A percentile compares a stretch with the other conserved stretches of the same genome.
Conservation (phyloP, 2,329 filamentous ascomycete genomes). For the Alternaria sp. region DNA sequence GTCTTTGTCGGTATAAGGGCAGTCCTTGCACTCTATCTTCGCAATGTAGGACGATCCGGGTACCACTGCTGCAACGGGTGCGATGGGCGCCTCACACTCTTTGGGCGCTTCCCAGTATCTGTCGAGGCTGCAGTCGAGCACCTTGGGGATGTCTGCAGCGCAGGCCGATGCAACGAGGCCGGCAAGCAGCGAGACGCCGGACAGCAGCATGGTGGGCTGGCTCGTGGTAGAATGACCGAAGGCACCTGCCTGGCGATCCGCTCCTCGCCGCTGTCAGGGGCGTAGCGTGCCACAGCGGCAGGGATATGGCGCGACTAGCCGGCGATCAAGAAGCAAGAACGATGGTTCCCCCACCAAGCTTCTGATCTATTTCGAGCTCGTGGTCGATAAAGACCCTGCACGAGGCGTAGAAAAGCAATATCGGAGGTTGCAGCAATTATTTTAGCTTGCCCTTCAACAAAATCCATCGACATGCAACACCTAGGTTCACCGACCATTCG, state of each 20-base stretch:
- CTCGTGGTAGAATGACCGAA: slow-evolving; percentile 15
- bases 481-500: too few species aligned
- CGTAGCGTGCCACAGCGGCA: slow-evolving; percentile 13
- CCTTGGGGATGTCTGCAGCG: slow-evolving; percentile 17
- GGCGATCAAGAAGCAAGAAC: slow-evolving; percentile 1
- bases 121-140: slow-evolving; percentile 26
- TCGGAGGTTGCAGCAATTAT: too few species aligned
- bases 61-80: slow-evolving; percentile 32
- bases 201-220: slow-evolving; percentile 17
- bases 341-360: neutral
- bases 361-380: neutral
- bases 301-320: slow-evolving; percentile 3
- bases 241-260: slow-evolving; percentile 17
- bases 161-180: slow-evolving; percentile 13
- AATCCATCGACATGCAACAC: too few species aligned
- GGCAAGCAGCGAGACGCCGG: slow-evolving; percentile 16
- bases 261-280: slow-evolving; percentile 24
- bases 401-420: neutral
- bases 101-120: slow-evolving; percentile 12
- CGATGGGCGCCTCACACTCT: slow-evolving; percentile 34
- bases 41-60: slow-evolving; percentile 40
- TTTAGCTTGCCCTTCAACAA: too few species aligned
- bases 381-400: neutral
- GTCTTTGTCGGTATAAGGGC: slow-evolving; percentile 23
- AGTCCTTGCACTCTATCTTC: slow-evolving; percentile 43